A percentile compares a stretch with the other conserved stretches of the same genome.
phyloP scores from a whole-genome alignment of 257 asterid genomes.

The Nicotiana noctiflora region DNA sequence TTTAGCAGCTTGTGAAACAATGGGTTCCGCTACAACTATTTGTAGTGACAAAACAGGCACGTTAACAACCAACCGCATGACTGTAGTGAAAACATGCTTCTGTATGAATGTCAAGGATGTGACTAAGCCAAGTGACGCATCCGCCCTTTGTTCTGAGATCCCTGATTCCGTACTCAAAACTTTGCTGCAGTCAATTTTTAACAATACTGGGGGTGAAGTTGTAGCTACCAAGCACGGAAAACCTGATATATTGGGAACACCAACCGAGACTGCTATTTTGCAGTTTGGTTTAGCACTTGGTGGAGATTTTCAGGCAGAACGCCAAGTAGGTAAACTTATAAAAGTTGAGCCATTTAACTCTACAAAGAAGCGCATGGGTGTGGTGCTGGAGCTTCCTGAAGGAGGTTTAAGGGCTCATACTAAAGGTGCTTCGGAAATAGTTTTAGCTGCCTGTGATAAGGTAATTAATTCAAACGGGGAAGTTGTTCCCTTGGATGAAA shows the following conservation, averaged over 20 bases:
- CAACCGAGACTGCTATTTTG: constrained; percentile 81
- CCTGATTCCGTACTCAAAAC: constrained; percentile 35
- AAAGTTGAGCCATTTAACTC: constrained; percentile 91
- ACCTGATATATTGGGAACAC: constrained; percentile 70
- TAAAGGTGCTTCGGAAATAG: constrained; percentile 88
- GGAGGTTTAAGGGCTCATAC: constrained; percentile 66
- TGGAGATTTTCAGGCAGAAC: constrained; percentile 55
- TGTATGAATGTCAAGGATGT: constrained; percentile 49
- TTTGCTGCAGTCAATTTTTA: constrained; percentile 68
- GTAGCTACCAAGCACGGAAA: constrained; percentile 53
- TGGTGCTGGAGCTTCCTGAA: constrained; percentile 61
- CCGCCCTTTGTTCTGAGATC: constrained; percentile 32
- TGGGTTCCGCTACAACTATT: constrained; percentile 90
- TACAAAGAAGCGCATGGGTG: constrained; percentile 76
- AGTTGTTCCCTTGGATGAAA: constrained; percentile 50
- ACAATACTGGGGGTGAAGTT: constrained; percentile 83
- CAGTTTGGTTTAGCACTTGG: constrained; percentile 75
- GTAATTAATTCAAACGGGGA: constrained; percentile 50
- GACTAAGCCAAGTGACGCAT: constrained; percentile 23
- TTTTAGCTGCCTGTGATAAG: constrained; percentile 72
- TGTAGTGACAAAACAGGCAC: constrained; percentile 96
- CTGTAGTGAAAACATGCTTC: constrained; percentile 76
- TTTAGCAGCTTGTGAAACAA: constrained; percentile 92
- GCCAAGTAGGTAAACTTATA: constrained; percentile 37
- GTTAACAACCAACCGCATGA: constrained; percentile 80